Conservation (phyloP, 768 basidiomycete species). For the Boletus barrowsii region DNA sequence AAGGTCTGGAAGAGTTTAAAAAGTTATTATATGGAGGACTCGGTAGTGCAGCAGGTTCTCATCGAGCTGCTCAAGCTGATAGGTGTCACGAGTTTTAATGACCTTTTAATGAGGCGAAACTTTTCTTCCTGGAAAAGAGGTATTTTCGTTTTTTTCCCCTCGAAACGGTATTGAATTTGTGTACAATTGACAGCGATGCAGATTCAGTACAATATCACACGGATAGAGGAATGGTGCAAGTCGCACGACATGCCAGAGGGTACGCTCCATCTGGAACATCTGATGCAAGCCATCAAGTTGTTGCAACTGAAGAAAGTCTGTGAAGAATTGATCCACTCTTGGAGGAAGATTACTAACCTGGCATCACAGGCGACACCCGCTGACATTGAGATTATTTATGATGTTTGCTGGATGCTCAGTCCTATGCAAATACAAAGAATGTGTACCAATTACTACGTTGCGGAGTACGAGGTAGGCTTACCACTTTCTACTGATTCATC, state of each 20-base stretch:
- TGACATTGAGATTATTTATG: conserved; percentile 98
- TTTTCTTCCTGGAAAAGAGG: conserved; percentile 99
- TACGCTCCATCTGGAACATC: conserved; percentile 92
- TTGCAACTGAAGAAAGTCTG: conserved; percentile 94
- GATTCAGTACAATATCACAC: conserved; percentile 99
- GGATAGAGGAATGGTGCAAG: conserved; percentile 99
- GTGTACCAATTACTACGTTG: conserved; percentile 98
- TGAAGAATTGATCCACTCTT: background rate
- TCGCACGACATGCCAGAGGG: conserved; percentile 99
- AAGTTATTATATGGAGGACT: conserved; percentile 98
- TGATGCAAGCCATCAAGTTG: conserved; percentile 99
- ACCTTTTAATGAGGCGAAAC: conserved; percentile 96
- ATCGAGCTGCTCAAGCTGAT: conserved; percentile 94
- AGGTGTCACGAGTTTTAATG: conserved; percentile 97
- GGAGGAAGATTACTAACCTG: conserved; percentile 7
- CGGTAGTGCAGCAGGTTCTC: conserved; percentile 91
- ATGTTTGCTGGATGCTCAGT: conserved; percentile 99
- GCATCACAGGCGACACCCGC: conserved; percentile 73
- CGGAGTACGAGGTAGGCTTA: conserved; percentile 87
- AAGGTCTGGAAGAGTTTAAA: conserved; percentile 98
- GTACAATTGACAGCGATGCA: conserved; percentile 78
- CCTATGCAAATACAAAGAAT: conserved; percentile 99
- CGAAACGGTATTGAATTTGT: background rate
- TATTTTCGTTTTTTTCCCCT: conserved; percentile 37
- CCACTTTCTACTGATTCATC: background rate